Base-by-base conservation (phyloP, 2,329 filamentous ascomycete species). In the Pseudopithomyces chartarum region DNA sequence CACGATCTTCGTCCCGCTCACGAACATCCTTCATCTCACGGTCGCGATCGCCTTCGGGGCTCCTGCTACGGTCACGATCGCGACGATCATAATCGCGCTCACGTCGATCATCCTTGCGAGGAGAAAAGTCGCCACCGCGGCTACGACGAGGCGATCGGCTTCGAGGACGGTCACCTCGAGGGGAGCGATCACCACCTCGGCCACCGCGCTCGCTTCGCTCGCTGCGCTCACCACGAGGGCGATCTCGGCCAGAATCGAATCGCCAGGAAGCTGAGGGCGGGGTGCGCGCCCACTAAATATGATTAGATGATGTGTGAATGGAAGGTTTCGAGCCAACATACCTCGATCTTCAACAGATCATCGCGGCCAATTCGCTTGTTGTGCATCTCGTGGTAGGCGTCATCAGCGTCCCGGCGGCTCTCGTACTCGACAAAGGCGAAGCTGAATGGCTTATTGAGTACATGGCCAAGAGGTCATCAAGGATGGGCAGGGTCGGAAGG, bases 391-490 rank as follows among this genome's bases (percentile, higher is more conserved):
- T 99, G 92, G 77, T 99, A 99, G 46, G 95, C 95, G 81, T 99
- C 95, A 78, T 99, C 95, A 63, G 95, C 93, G 83, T 99, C 95
- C 69, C 95, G 93, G 70, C 94, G 91, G 78, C 93, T 96, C 82
- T 99, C 95, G 79, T 99, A 99, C 81, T 99, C 95, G 64, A 99
- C 95, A 77, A 99, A 99, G 36, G 95, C 95, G 78, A 99, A 99
- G 67, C 95, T 88, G 62, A 69, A 60, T 58, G 52, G 59, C 70
- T 59, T 58, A 49, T 59, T 58, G 26, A 52, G 47, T 20, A 34
- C 36, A 22, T 33, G 33, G 12, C 26, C 10, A 29, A 20, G n/a
- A 47, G 17, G 17, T 38, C 22, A 13, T 26, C 48, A 22, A 8
- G 26, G 26, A 29, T 29, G 26, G 26, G 26, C 5, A 8, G 4